Evolutionary conservation across 2,329 filamentous ascomycete species (phyloP), one percentile per base, ranked within the genome.

Genomic region (Dothistroma pini): DNA sequence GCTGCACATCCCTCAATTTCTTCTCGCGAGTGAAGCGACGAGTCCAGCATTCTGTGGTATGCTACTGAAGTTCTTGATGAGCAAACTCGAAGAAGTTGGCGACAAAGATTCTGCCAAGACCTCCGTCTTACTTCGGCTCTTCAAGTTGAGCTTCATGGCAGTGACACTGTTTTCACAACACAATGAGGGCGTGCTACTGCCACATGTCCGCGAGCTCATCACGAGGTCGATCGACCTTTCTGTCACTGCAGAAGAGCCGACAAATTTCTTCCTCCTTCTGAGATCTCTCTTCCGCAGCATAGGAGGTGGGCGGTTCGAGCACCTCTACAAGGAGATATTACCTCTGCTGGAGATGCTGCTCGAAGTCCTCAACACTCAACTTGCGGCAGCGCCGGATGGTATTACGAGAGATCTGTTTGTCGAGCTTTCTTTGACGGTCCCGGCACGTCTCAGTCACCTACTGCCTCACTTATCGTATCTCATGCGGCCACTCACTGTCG

Each of bases 71-170:
- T 99, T 99, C 73, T 81, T 99, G 62, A 99, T 99, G 95, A 90
- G 93, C 69, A 89, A 91, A 57, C 96, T 99, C 60, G 90, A 96
- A 65, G 90, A 99, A 73, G 92, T 99, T 49, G 95, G 95, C 22
- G 95, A 91, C 0, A 87, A 89, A 8, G 92, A 99, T 75, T 88
- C 95, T 57, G 92, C 91, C 72, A 96, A 93, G 75, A 93, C 95
- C 0, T 93, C 92, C 6, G 96, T 99, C 53, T 79, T 99, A 35
- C 79, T 99, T 55, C 86, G 96, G 58, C 86, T 99, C 56, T 99
- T 97, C 80, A 99, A 99, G 77, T 79, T 99, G 55, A 96, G 93
- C 0, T 99, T 99, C 75, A 99, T 99, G 95, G 96, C 96, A 0
- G 95, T 99, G 44, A 99, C 95, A 0, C 81, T 99, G 1, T 99